A percentile compares a stretch with the other conserved stretches of the same genome.
These are phyloP conservation scores for Pogostemon cablin DNA, from an alignment of 257 asterid genomes.

Conservation along the genomic window DNA sequence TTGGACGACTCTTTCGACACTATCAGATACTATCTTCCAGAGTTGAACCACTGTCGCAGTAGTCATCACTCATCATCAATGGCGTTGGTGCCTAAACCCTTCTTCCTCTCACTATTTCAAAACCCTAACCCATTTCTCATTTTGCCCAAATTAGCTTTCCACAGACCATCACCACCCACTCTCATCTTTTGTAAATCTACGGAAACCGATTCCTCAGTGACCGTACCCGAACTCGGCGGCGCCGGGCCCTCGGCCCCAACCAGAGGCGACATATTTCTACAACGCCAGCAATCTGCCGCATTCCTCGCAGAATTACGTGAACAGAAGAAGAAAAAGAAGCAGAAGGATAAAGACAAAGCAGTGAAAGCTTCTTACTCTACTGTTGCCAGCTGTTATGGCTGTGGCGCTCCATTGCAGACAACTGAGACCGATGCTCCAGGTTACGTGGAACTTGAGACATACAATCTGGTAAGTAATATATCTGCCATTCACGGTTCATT, in stretches of 20 bases:
- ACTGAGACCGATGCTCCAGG: conserved; percentile 81
- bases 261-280: conserved; percentile 80
- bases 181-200: conserved; percentile 52
- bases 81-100: conserved; percentile 73
- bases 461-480: conserved; percentile 44
- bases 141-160: conserved; percentile 35
- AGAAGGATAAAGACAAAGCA: conserved; percentile 43
- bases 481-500: background rate
- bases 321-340: conserved; percentile 48
- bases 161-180: conserved; percentile 27
- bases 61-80: conserved; percentile 33
- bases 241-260: conserved; percentile 80
- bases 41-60: background rate
- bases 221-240: conserved; percentile 62
- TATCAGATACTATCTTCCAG: conserved; percentile 3
- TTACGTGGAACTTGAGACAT: conserved; percentile 47
- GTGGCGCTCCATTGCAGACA: conserved; percentile 90
- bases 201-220: conserved; percentile 34
- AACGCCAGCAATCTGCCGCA: conserved; percentile 52
- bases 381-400: conserved; percentile 74
- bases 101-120: conserved; percentile 39
- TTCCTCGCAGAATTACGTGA: conserved; percentile 38
- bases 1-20: background rate
- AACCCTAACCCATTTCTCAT: conserved; percentile 30
- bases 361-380: conserved; percentile 42